These are phyloP conservation scores for Noccaea caerulescens DNA, from an alignment of 345 rosid species.

Conservation along the genomic window DNA sequence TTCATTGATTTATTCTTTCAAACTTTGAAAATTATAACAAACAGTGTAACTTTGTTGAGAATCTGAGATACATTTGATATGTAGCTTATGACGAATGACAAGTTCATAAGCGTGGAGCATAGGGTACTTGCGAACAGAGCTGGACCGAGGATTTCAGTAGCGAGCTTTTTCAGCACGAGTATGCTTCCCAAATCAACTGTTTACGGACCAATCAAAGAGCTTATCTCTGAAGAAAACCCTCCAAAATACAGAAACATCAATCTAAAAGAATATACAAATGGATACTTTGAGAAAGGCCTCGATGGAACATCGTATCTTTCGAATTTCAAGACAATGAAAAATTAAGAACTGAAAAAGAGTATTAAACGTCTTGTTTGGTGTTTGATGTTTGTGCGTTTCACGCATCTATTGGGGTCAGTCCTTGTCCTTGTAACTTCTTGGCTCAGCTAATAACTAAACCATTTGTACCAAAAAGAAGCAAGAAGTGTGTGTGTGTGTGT, in stretches of 20 bases:
- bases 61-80: too few species aligned
- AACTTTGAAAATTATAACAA: too few species aligned
- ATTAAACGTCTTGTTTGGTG: neutral
- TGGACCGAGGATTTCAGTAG: slow-evolving; percentile 49
- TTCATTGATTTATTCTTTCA: too few species aligned
- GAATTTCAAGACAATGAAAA: slow-evolving; percentile 33
- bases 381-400: neutral
- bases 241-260: slow-evolving; percentile 31
- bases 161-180: slow-evolving; percentile 40
- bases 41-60: too few species aligned
- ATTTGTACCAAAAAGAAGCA: too few species aligned
- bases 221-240: slow-evolving; percentile 43
- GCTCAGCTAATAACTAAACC: too few species aligned
- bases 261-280: slow-evolving; percentile 21
- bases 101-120: slow-evolving; percentile 43
- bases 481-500: too few species aligned
- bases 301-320: slow-evolving; percentile 27
- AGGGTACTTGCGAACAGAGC: slow-evolving; percentile 39
- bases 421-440: too few species aligned
- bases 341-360: neutral
- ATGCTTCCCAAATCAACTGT: neutral
- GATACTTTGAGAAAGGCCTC: slow-evolving; percentile 25
- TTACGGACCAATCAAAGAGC: slow-evolving; percentile 49
- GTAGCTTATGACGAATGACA: slow-evolving; percentile 37
- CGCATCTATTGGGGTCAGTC: slow-evolving; percentile 3